Evolutionary conservation across 805 yeast species (phyloP).

Genomic region (Candida golubevii): DNA sequence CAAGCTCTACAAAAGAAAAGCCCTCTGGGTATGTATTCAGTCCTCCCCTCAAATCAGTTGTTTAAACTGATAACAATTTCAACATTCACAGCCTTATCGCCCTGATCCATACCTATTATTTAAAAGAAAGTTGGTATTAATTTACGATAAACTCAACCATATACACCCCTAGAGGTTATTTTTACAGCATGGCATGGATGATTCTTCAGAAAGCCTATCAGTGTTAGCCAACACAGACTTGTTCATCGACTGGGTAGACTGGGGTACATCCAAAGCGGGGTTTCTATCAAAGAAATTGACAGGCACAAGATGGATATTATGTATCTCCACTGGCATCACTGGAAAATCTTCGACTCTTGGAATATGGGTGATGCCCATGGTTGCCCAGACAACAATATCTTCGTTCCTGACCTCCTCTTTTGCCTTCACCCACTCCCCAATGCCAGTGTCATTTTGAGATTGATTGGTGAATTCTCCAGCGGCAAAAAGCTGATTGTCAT

Average conservation of each 20-base stretch:
- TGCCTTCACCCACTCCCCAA: slow-evolving; percentile 68
- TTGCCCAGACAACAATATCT: slow-evolving; percentile 77
- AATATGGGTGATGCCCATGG: slow-evolving; percentile 75
- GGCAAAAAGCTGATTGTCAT: slow-evolving; percentile 67
- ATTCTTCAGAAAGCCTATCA: slow-evolving; percentile 15
- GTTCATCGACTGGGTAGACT: slow-evolving; percentile 63
- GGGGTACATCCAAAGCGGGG: slow-evolving; percentile 77
- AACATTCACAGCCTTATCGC: no score
- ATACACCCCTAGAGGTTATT: slow-evolving; percentile 23
- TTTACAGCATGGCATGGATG: slow-evolving; percentile 31
- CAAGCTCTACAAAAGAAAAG: no score
- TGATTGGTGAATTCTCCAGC: slow-evolving; percentile 88
- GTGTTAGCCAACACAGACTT: slow-evolving; percentile 45
- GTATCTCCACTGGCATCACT: slow-evolving; percentile 81
- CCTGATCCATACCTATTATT: no score
- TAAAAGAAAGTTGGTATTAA: no score
- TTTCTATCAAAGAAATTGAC: slow-evolving; percentile 71
- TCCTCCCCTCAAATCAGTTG: no score
- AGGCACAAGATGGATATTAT: slow-evolving; percentile 61
- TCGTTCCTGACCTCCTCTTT: slow-evolving; percentile 66
- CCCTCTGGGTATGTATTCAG: no score
- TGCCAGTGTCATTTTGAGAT: slow-evolving; percentile 59
- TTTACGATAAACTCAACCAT: no score
- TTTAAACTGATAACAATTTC: no score
- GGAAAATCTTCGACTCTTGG: slow-evolving; percentile 88